phyloP scores from a whole-genome alignment of 768 basidiomycete genomes.

The Coprinellus micaceus region DNA sequence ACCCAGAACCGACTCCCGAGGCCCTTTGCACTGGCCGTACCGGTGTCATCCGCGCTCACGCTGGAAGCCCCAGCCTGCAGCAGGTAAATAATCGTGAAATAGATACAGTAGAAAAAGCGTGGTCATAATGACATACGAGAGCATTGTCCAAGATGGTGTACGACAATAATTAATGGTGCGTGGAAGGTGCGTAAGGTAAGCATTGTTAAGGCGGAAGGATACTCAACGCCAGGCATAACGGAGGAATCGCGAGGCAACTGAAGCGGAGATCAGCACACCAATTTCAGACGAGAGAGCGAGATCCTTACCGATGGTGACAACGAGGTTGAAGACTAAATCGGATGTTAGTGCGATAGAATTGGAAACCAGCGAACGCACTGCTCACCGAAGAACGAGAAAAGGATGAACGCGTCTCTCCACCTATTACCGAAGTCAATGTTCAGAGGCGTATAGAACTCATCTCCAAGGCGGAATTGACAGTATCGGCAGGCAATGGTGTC shows the following conservation, averaged over 20 bases:
- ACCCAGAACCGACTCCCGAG: background rate
- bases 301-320: background rate
- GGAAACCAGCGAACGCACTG: background rate
- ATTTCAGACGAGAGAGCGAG: background rate
- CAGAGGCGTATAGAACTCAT: constrained; percentile 66
- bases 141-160: background rate
- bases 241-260: background rate
- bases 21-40: background rate
- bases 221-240: background rate
- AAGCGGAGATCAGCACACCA: background rate
- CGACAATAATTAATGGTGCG: too few relatives aligned
- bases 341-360: background rate
- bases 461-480: constrained; percentile 65
- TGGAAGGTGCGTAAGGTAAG: too few relatives aligned
- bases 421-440: constrained; percentile 60
- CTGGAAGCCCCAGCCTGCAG: background rate
- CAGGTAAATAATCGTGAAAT: background rate
- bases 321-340: background rate
- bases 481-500: constrained; percentile 65
- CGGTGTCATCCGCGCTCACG: too few relatives aligned
- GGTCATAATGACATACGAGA: background rate
- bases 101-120: too few relatives aligned
- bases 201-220: too few relatives aligned
- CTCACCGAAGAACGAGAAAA: constrained; percentile 10
- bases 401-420: constrained; percentile 54